Conservation (phyloP, 192 early-diverging fungal genomes). For the Oehlia diaphana region DNA sequence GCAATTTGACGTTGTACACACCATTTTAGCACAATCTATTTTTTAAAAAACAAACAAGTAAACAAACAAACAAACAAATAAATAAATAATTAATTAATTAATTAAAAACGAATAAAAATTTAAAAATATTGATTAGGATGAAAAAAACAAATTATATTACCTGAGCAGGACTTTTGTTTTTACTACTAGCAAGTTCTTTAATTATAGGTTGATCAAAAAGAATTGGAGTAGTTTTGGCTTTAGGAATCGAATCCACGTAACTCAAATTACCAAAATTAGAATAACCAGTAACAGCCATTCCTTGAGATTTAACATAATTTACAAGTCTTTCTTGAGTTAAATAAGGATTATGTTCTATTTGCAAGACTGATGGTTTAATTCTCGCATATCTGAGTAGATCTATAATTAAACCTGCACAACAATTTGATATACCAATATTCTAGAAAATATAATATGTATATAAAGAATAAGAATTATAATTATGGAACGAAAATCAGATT, state of each 20-base stretch:
- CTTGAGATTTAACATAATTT: conserved; percentile 56
- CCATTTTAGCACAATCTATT: conserved; percentile 57
- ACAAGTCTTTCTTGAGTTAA: conserved; percentile 65
- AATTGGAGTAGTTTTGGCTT: conserved; percentile 37
- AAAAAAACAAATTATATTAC: conserved; percentile 26
- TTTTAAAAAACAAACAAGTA: not conserved
- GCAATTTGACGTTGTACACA: conserved; percentile 60
- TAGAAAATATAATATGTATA: no score
- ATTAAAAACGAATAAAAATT: not conserved
- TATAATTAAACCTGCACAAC: conserved; percentile 49
- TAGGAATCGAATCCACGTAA: conserved; percentile 33
- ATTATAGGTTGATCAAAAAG: conserved; percentile 52
- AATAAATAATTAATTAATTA: not conserved
- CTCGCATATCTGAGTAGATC: conserved; percentile 57
- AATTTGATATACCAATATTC: conserved; percentile 75
- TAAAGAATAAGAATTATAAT: no score
- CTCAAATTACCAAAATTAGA: conserved; percentile 64
- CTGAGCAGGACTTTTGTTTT: conserved; percentile 60
- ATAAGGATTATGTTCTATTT: conserved; percentile 78
- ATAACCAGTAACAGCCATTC: conserved; percentile 71
- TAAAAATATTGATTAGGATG: not conserved
- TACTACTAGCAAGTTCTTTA: conserved; percentile 51
- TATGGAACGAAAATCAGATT: no score
- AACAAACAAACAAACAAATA: not conserved
- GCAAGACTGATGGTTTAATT: conserved; percentile 69